Evolutionary conservation across 2,329 filamentous ascomycete genomes (phyloP).

Genomic region (Paraphoma chrysanthemicola): DNA sequence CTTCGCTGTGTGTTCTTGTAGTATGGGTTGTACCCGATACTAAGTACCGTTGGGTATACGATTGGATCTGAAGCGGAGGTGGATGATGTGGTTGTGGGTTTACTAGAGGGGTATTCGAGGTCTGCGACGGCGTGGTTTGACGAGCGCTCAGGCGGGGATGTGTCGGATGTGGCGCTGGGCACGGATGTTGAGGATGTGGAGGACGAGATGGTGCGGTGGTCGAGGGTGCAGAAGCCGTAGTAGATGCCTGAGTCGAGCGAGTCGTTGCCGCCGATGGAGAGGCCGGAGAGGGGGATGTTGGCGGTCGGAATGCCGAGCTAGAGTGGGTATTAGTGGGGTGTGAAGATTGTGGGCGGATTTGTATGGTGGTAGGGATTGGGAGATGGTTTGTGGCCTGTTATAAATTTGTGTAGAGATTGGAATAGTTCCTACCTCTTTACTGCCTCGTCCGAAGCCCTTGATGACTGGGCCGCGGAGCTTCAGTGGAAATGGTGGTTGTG

Average conservation of each 20-base stretch:
- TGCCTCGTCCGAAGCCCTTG: constrained; percentile 90
- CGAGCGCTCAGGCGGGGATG: constrained; percentile 18
- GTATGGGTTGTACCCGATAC: constrained; percentile 87
- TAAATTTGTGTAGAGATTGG: not conserved
- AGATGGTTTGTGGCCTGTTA: not conserved
- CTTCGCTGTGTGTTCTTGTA: constrained; percentile 89
- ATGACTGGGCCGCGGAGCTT: constrained; percentile 86
- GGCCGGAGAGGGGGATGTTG: constrained; percentile 74
- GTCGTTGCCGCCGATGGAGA: constrained; percentile 72
- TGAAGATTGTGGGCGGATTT: not conserved
- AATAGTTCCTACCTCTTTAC: constrained; percentile 73
- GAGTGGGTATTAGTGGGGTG: constrained; percentile 14
- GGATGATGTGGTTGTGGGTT: not conserved
- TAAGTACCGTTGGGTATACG: constrained; percentile 42
- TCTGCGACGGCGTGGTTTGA: constrained; percentile 38
- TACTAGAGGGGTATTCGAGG: constrained; percentile 26
- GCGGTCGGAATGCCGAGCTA: constrained; percentile 96
- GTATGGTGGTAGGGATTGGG: constrained; percentile 46
- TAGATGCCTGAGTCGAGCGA: constrained; percentile 82
- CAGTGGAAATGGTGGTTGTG: constrained; percentile 80
- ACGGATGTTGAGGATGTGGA: constrained; percentile 41
- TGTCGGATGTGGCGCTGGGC: constrained; percentile 25
- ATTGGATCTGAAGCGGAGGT: not conserved
- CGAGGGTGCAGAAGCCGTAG: constrained; percentile 86
- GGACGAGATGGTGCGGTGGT: constrained; percentile 50